Base-by-base conservation (phyloP, 2,329 filamentous ascomycete species). In the Clonostachys chloroleuca region DNA sequence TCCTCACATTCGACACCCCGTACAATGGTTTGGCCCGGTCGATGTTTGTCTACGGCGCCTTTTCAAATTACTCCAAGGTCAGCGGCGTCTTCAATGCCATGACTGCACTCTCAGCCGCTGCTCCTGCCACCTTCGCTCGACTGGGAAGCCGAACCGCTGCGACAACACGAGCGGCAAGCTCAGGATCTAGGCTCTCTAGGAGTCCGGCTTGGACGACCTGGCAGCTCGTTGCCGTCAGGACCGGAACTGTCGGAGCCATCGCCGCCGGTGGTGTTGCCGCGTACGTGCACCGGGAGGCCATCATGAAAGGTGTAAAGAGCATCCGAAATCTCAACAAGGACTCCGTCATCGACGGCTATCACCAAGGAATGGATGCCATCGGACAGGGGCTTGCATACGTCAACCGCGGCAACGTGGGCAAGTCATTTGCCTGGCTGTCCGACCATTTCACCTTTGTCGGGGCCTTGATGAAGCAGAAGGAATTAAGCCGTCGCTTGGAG, bases 381-480 rank as follows among this genome's bases (percentile, higher is more conserved):
- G 75, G 74, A 12, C 75, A 80, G 50, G 77, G 75, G 3, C 66
- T 80, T 9, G 76, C 76, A 12, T 81, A 81, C 52, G 70, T 81
- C 59, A 81, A 80, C 58, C 68, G 75, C 7, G 77, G 77, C 13
- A 80, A 76, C 40, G 77, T 81, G 3, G 83, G 83, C 3, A 77
- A 83, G 47, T 88, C 89, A 2, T 86, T 89, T 54, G 79, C 77
- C 16, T 95, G 89, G 84, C 81, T 92, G 5, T 83, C 85, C 0
- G 87, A 86, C 14, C 91, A 96, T 63, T 80, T 95, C 45, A 88
- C 89, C 35, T 96, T 95, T 57, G 86, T 95, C 2, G 89, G 89
- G 0, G 85, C 87, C 42, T 74, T 96, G 3, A 78, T 90, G 54
- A 84, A 87, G 46, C 81, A 83, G 14, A 82, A 85, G 34, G 87